phyloP scores from a whole-genome alignment of 352 stramenopile species.

The Pythium volutum region DNA sequence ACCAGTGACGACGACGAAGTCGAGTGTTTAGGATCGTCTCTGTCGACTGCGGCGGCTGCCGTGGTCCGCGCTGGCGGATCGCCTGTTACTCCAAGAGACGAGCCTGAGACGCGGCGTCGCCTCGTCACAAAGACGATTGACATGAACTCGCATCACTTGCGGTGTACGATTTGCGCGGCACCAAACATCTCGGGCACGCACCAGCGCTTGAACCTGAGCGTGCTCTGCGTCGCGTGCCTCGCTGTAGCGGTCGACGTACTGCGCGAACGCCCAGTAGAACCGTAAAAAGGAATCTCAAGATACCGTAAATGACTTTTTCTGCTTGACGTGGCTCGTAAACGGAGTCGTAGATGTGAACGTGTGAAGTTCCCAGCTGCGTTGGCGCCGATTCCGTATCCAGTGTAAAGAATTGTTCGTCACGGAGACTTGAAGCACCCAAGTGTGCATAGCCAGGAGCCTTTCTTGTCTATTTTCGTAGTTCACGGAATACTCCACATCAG shows the following conservation, averaged over 20 bases:
- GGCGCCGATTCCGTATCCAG: too few species aligned
- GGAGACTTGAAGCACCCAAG: too few species aligned
- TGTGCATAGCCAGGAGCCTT: neutral
- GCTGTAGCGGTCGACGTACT: neutral
- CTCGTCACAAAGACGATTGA: neutral
- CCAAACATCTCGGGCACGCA: constrained; percentile 7
- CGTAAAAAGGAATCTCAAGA: neutral
- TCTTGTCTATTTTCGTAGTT: neutral
- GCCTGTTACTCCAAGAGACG: neutral
- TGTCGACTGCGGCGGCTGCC: neutral
- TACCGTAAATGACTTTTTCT: neutral
- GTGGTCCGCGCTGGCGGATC: neutral
- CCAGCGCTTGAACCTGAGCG: constrained; percentile 8
- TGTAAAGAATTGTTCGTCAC: too few species aligned
- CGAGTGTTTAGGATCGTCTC: constrained; percentile 16
- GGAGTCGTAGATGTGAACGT: too few species aligned
- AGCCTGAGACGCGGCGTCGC: neutral
- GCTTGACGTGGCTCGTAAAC: too few species aligned
- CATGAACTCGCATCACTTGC: neutral
- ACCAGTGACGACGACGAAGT: constrained; percentile 18
- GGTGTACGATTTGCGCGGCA: constrained; percentile 6
- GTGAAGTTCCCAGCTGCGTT: too few species aligned
- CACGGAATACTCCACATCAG: neutral
- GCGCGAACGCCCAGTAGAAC: neutral
- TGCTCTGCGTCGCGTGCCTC: constrained; percentile 10